phyloP scores from a whole-genome alignment of 805 yeast genomes.

The Suhomyces sp. region DNA sequence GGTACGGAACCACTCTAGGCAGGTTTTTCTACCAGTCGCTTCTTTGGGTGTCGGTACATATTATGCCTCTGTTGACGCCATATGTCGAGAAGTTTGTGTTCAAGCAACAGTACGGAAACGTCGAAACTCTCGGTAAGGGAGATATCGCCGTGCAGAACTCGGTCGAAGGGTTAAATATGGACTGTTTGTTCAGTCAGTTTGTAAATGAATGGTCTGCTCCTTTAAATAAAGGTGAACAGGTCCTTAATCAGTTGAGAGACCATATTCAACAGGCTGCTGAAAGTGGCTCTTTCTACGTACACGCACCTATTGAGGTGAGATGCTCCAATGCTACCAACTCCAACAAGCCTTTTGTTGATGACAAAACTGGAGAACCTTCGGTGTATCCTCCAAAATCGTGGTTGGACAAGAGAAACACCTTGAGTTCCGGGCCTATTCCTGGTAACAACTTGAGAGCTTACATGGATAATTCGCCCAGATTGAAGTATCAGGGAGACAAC shows the following conservation, averaged over 20 bases:
- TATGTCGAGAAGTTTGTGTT: conserved; percentile 81
- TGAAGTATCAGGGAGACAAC: conserved; percentile 49
- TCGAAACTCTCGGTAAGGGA: conserved; percentile 62
- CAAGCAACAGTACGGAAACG: conserved; percentile 74
- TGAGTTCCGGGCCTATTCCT: conserved; percentile 72
- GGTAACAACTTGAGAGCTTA: conserved; percentile 84
- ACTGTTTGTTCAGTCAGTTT: conserved; percentile 88
- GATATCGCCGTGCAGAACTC: conserved; percentile 72
- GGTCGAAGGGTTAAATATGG: conserved; percentile 90
- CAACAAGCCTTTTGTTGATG: conserved; percentile 31
- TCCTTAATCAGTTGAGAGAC: conserved; percentile 58
- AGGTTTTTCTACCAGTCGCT: conserved; percentile 76
- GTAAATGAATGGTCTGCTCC: conserved; percentile 99
- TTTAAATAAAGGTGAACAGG: conserved; percentile 68
- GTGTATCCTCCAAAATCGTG: conserved; percentile 47
- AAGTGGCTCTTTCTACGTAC: conserved; percentile 71
- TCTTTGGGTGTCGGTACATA: conserved; percentile 72
- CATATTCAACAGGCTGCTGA: conserved; percentile 60
- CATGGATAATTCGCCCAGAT: conserved; percentile 74
- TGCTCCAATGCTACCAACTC: conserved; percentile 79
- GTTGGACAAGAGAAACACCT: conserved; percentile 47
- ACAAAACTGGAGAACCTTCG: conserved; percentile 34
- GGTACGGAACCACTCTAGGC: conserved; percentile 84
- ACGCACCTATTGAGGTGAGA: conserved; percentile 93
- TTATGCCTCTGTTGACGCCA: conserved; percentile 79